Base-by-base conservation (phyloP, 2,329 filamentous ascomycete species). In the Paraphoma sp. region DNA sequence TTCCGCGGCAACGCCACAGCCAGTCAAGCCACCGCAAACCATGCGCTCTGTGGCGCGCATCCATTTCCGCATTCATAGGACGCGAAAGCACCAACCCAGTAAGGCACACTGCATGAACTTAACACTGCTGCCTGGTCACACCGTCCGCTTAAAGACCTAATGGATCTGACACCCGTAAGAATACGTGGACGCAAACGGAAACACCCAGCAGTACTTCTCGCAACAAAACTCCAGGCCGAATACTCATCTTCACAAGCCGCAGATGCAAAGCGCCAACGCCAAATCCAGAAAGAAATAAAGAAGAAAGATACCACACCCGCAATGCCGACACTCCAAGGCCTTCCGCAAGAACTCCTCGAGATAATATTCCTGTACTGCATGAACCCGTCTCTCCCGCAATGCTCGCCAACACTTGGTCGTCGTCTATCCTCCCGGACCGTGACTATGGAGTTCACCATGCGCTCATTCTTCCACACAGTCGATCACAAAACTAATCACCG, bases 341-440 rank as follows among this genome's bases (percentile, higher is more conserved):
- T 76, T 8, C 74, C 74, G 2, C 64, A 67, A 41, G 74, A 76
- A 54, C 54, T 76, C 7, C 64, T 76, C 14, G 72, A 76, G 56
- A 69, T 73, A 6, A 67, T 76, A 8, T 76, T 76, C 42, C 63
- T 76, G 7, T 53, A 73, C 50, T 73, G 69, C 55, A 74, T 74
- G 72, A 76, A 75, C 55, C 67, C 69, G 6, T 58, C 68, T 1
- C 69, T 76, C 14, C 73, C 74, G 28, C 67, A 67, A 7, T 63
- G 65, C 16, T 76, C 70, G 7, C 68, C 65, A 4, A 55, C 60
- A 7, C 53, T 76, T 4, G 74, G 70, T 46, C 68, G 58, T n/a
- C 73, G 65, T 48, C 65, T 76, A 6, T 74, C 72, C 6, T 71
- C 73, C 8, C 57, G 51, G 12, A 47, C 69, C 9, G 57, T 73